Percentiles rank a stretch among this genome's conserved stretches.
Evolutionary conservation across 306 rosid genomes (phyloP).

Genomic region (Castanospermum australe): DNA sequence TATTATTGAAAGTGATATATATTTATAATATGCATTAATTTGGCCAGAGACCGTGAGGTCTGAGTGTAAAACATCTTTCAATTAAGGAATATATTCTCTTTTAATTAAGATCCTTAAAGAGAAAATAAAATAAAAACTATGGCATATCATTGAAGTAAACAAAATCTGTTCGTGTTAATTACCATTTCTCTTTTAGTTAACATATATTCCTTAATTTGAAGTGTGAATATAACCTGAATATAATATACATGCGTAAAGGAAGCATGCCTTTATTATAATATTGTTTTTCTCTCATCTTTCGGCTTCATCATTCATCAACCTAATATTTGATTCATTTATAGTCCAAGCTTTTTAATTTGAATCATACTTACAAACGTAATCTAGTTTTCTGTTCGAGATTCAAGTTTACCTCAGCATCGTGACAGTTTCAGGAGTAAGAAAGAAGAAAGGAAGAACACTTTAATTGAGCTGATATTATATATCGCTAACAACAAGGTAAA

Average conservation of each 20-base stretch:
- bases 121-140: no score
- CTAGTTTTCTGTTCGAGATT: neutral
- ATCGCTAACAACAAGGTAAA: slow-evolving; percentile 39
- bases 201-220: no score
- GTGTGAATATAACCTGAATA: neutral
- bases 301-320: neutral
- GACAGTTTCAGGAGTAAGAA: neutral
- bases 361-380: neutral
- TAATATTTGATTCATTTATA: neutral
- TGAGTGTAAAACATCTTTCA: no score
- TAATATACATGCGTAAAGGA: neutral
- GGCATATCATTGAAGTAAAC: no score
- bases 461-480: neutral
- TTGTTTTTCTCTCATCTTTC: neutral
- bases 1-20: no score
- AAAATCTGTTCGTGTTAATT: no score
- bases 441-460: neutral
- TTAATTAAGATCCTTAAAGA: no score
- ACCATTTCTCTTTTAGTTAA: no score
- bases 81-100: no score
- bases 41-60: no score
- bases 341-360: neutral
- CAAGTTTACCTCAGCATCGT: neutral
- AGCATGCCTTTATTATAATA: neutral
- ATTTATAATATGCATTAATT: no score